These are phyloP conservation scores for Bretschneidera sinensis DNA, from an alignment of 345 rosid species.

Conservation along the genomic window DNA sequence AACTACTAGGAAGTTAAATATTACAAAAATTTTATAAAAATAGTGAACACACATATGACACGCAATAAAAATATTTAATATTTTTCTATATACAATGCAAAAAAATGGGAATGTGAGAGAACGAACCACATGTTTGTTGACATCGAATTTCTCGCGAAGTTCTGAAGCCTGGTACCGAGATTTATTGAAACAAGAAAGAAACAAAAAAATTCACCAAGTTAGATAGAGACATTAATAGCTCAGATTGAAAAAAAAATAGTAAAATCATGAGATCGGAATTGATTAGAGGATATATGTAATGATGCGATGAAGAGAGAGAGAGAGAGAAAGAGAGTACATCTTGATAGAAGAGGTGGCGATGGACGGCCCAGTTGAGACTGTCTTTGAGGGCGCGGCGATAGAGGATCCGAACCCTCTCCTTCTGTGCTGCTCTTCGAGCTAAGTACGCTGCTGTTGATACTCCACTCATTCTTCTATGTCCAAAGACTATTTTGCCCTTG, in stretches of 20 bases:
- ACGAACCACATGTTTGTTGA: slow-evolving; percentile 78
- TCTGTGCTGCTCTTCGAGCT: slow-evolving; percentile 85
- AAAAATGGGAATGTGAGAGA: background rate
- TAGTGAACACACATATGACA: too few relatives aligned
- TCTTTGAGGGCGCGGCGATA: slow-evolving; percentile 94
- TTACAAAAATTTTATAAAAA: too few relatives aligned
- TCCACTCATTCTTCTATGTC: slow-evolving; percentile 84
- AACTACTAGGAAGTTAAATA: background rate
- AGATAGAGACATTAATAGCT: too few relatives aligned
- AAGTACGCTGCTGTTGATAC: slow-evolving; percentile 58
- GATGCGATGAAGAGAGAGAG: too few relatives aligned
- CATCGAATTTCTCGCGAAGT: slow-evolving; percentile 79
- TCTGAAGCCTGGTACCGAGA: slow-evolving; percentile 53
- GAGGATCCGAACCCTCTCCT: slow-evolving; percentile 85
- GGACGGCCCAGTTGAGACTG: slow-evolving; percentile 95
- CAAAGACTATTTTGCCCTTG: too few relatives aligned
- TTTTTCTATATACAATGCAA: too few relatives aligned
- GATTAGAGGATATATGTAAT: too few relatives aligned
- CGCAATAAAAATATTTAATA: too few relatives aligned
- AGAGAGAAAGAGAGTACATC: slow-evolving; percentile 45
- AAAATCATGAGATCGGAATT: slow-evolving; percentile 6
- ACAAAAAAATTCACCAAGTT: too few relatives aligned
- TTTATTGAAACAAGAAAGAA: too few relatives aligned
- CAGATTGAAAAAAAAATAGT: too few relatives aligned
- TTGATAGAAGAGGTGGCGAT: slow-evolving; percentile 83